Evolutionary conservation across 495 filamentous ascomycete species (phyloP), one percentile per base, ranked within the genome.

Genomic region (Talaromyces ruber): DNA sequence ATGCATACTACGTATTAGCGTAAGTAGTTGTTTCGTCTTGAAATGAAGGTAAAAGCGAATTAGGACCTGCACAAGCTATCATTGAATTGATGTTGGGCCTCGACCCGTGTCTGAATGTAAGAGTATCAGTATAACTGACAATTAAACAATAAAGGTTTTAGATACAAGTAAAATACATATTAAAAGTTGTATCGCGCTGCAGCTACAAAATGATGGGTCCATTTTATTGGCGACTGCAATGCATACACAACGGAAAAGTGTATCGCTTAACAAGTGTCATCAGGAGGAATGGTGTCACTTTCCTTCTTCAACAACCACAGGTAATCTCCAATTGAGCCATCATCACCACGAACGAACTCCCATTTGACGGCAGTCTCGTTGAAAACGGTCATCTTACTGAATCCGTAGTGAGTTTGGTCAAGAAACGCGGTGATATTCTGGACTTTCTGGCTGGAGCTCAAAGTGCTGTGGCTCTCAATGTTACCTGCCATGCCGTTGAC

Each of bases 401-500:
- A 80, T 6, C 81, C 79, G 58, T 72, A 83, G 61, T 82, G 65
- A 50, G 65, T 63, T 54, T 68, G 71, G 64, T 82, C 76, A n/a
- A 83, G 73, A 2, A 78, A 66, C 29, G 74, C 74, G 14, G 78
- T 82, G 64, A 82, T 78, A 47, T 76, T 72, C 2, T 74, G 64
- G 3, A 72, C 45, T 0, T 63, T 61, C 65, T 75, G 61, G 58
- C 68, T 72, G 7, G 47, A 34, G 64, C 65, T 65, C 57, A 81
- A 64, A 8, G 70, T 71, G 62, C 70, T 71, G 57, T 79, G 72
- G 58, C 75, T 76, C 57, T 77, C 76, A 51, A 80, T 74, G 58
- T 79, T 79, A 8, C 76, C 77, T 1, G 74, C 79, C 32, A 74
- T 73, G 6, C 76, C 77, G 64, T 79, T 79, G 64, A 75, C 66